A percentile compares a stretch with the other conserved stretches of the same genome.
Evolutionary conservation across 2,329 filamentous ascomycete genomes (phyloP).

Genomic region (Apiospora malaysiana): DNA sequence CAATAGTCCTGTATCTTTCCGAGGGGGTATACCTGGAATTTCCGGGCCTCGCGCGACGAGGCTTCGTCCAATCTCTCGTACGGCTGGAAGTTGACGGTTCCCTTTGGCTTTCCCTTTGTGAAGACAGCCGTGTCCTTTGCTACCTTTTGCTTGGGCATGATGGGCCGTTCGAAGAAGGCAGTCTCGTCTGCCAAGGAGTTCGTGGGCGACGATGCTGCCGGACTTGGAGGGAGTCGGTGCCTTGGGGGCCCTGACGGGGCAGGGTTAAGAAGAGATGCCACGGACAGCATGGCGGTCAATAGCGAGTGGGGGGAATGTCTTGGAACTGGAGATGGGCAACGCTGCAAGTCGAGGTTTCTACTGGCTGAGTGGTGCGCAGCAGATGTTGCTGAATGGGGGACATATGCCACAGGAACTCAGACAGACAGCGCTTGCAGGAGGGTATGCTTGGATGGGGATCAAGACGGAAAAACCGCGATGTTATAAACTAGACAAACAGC

Average conservation of each 20-base stretch:
- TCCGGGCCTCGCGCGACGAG: slow-evolving; percentile 62
- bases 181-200: slow-evolving; percentile 42
- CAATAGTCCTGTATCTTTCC: slow-evolving; percentile 66
- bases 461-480: slow-evolving; percentile 38
- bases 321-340: slow-evolving; percentile 43
- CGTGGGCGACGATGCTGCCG: slow-evolving; percentile 44
- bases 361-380: slow-evolving; percentile 29
- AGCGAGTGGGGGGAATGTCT: slow-evolving; percentile 41
- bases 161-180: slow-evolving; percentile 36
- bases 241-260: slow-evolving; percentile 50
- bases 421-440: slow-evolving; percentile 45
- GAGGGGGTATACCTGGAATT: slow-evolving; percentile 71
- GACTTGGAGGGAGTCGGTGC: slow-evolving; percentile 50
- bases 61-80: slow-evolving; percentile 69
- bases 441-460: slow-evolving; percentile 20
- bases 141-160: slow-evolving; percentile 60
- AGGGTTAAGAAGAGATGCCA: slow-evolving; percentile 72
- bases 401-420: slow-evolving; percentile 38
- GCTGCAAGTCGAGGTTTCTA: slow-evolving; percentile 37
- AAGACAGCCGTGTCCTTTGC: slow-evolving; percentile 70
- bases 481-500: slow-evolving; percentile 48
- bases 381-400: slow-evolving; percentile 28
- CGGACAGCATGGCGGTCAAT: slow-evolving; percentile 63
- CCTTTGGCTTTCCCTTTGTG: slow-evolving; percentile 65
- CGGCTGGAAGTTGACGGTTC: slow-evolving; percentile 74